Percentiles rank a stretch among this genome's conserved stretches.
Conservation (phyloP, 1,139 yeast species). For the Sugiyamaella sp. region DNA sequence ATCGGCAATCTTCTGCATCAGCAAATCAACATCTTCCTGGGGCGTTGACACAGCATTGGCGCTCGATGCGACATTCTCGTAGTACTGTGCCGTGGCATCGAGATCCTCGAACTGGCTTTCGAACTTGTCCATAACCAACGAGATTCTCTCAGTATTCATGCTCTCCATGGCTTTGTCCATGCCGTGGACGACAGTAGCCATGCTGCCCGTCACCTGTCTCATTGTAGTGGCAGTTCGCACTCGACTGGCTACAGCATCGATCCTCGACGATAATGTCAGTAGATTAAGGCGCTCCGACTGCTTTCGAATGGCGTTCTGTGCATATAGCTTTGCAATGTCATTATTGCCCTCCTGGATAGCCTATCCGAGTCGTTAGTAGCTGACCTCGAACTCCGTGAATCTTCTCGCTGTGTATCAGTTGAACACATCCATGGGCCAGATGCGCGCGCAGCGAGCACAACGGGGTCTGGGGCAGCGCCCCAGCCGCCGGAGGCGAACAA, state of each 20-base stretch:
- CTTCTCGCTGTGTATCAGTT: too few species aligned
- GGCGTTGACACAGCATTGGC: conserved; percentile 91
- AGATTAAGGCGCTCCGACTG: conserved; percentile 83
- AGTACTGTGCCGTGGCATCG: conserved; percentile 91
- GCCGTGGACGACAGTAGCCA: conserved; percentile 90
- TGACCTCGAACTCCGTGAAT: too few species aligned
- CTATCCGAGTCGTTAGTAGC: too few species aligned
- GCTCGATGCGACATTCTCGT: conserved; percentile 85
- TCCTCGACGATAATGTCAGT: conserved; percentile 79
- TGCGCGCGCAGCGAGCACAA: neutral
- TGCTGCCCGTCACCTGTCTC: conserved; percentile 91
- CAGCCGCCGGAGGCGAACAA: conserved; percentile 1
- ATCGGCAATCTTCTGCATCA: conserved; percentile 94
- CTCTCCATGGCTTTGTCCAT: conserved; percentile 96
- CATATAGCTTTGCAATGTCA: conserved; percentile 92
- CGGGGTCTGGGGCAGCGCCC: conserved; percentile 4
- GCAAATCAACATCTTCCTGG: conserved; percentile 90
- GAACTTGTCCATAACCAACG: conserved; percentile 95
- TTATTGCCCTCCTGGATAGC: conserved; percentile 84
- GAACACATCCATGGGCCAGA: too few species aligned
- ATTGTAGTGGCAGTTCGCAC: conserved; percentile 98
- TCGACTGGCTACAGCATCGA: conserved; percentile 94
- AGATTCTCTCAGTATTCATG: conserved; percentile 88
- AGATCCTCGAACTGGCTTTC: conserved; percentile 95
- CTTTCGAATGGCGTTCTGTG: conserved; percentile 94